These are phyloP conservation scores for Podospora pseudoanserina DNA, from an alignment of 495 filamentous ascomycete species.

Conservation along the genomic window DNA sequence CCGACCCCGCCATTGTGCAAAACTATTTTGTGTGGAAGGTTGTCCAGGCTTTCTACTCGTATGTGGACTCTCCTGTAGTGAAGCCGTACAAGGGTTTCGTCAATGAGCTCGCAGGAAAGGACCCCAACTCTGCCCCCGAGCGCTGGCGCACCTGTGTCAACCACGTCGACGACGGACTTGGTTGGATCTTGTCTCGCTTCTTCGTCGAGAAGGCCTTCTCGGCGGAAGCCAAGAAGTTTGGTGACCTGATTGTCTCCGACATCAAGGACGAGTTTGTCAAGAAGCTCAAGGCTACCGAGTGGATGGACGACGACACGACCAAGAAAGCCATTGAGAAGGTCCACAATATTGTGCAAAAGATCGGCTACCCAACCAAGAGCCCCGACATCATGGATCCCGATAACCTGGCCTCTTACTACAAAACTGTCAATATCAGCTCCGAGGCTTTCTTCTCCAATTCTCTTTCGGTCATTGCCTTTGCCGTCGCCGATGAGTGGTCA, in stretches of 20 bases:
- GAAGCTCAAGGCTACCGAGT: constrained; percentile 54
- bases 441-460: constrained; percentile 64
- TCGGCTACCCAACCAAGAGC: constrained; percentile 60
- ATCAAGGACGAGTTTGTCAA: constrained; percentile 60
- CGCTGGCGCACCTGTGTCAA: constrained; percentile 66
- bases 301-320: constrained; percentile 67
- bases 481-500: constrained; percentile 51
- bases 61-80: constrained; percentile 56
- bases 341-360: constrained; percentile 68
- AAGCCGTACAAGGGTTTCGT: constrained; percentile 57
- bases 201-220: constrained; percentile 36
- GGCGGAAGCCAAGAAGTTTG: constrained; percentile 29
- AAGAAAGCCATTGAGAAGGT: constrained; percentile 64
- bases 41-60: constrained; percentile 35
- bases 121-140: constrained; percentile 57
- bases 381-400: constrained; percentile 59
- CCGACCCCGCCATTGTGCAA: constrained; percentile 34
- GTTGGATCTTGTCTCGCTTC: constrained; percentile 60
- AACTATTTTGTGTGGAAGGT: constrained; percentile 36
- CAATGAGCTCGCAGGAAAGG: constrained; percentile 37
- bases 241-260: constrained; percentile 62
- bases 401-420: constrained; percentile 58
- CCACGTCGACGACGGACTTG: constrained; percentile 54
- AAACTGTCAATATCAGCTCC: constrained; percentile 48
- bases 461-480: constrained; percentile 43